Evolutionary conservation across 441 rosid genomes (phyloP), one percentile per base, ranked within the genome.

Genomic region (Hura crepitans): DNA sequence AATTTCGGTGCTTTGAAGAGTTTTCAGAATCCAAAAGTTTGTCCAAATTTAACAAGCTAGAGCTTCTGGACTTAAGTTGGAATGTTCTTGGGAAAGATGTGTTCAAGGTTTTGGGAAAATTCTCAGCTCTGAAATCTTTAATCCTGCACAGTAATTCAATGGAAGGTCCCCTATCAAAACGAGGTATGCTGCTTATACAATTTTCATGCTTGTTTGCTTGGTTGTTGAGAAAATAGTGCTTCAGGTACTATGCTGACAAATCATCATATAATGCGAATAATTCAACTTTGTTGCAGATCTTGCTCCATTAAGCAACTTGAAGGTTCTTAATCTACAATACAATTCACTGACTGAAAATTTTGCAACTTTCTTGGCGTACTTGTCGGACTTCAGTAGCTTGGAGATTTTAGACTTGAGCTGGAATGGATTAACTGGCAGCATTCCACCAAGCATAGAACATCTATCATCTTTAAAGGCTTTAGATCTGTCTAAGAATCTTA

Each of bases 331-430:
- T 39, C 62, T 67, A 25, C 50, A 67, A 25, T 37, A 23, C 18
- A 67, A 67, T 67, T 5, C 54, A 57, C 62, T 67, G 27, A 67
- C 54, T 55, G 71, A 62, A 55, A 67, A 62, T 54, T 62, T 67
- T 33, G 62, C 71, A 23, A 37, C 15, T 50, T 68, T 55, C 15
- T 56, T 68, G 33, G 13, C 11, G 55, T 51, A 42, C 55, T 67
- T 67, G 50, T 37, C 6, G 5, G 56, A 56, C 42, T 68, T 68
- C 54, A 68, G 28, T 31, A 42, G 42, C 4, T 56, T 68, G 42
- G 53, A 68, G 25, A n/a, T 68, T 25, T 46, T 68, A 43, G 54
- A 42, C 42, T 55, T 56, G 63, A 68, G 72, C 46, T 33, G 63
- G 63, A 68, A 68, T n/a, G 1, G 6, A 10, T 56, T 68, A 63